Evolutionary conservation across 106 monocot species (phyloP).

Genomic region (Allium sativum): DNA sequence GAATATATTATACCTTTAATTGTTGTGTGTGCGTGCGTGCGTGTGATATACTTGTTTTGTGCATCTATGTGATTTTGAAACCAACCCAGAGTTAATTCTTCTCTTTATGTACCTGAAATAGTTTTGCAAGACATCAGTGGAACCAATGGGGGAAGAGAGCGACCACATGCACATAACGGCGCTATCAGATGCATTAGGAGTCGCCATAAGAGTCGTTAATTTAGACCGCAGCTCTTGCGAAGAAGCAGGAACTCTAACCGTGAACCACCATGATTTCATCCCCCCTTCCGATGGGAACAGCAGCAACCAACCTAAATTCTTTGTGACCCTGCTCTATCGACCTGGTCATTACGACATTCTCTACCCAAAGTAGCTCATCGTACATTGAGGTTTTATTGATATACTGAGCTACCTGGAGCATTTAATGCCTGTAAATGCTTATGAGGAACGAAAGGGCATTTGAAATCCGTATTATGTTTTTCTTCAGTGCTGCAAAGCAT

Average conservation of each 20-base stretch:
- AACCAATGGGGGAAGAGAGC: slow-evolving; percentile 94
- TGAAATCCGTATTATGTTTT: neutral
- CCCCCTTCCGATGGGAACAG: slow-evolving; percentile 21
- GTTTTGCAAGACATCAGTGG: slow-evolving; percentile 90
- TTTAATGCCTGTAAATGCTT: too few species aligned
- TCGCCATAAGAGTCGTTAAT: slow-evolving; percentile 72
- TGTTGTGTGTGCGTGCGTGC: too few species aligned
- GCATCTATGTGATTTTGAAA: too few species aligned
- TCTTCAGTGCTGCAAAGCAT: slow-evolving; percentile 1
- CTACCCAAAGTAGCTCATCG: slow-evolving; percentile 34
- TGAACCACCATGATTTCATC: slow-evolving; percentile 87
- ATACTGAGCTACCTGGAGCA: too few species aligned
- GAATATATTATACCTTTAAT: too few species aligned
- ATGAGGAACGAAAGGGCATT: neutral
- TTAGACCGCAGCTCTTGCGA: slow-evolving; percentile 69
- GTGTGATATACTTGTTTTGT: too few species aligned
- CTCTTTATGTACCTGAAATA: slow-evolving; percentile 3
- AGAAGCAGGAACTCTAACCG: slow-evolving; percentile 12
- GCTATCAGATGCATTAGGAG: slow-evolving; percentile 70
- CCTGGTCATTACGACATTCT: slow-evolving; percentile 98
- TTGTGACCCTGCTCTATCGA: slow-evolving; percentile 74
- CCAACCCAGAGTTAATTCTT: neutral
- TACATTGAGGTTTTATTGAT: neutral
- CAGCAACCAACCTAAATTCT: slow-evolving; percentile 13
- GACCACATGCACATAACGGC: slow-evolving; percentile 93